Percentiles rank a stretch among this genome's conserved stretches.
Conservation (phyloP, 139 green algal species). For the Chlorella sp. region DNA sequence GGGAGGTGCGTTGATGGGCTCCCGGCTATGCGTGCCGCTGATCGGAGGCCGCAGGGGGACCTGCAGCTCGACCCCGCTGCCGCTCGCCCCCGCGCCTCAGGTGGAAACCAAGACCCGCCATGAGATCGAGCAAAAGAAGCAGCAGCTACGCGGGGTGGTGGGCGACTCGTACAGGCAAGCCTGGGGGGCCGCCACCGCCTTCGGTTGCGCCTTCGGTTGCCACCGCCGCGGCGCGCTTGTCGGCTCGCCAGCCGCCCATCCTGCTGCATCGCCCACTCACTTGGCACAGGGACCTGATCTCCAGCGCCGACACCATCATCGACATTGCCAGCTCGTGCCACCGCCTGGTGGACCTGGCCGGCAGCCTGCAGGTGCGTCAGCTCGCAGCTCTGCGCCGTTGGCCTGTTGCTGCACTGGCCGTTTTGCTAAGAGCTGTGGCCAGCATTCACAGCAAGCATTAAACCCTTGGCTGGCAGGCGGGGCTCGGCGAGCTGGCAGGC, state of each 20-base stretch:
- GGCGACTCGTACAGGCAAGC: slow-evolving; percentile 85
- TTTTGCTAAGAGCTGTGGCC: no score
- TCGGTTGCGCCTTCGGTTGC: no score
- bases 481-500: slow-evolving; percentile 11
- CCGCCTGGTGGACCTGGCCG: slow-evolving; percentile 56
- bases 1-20: slow-evolving; percentile 50
- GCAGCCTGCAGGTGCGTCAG: no score
- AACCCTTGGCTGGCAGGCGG: slow-evolving; percentile 61
- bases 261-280: neutral
- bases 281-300: slow-evolving; percentile 86
- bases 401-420: no score
- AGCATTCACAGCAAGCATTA: no score
- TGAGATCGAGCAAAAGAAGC: slow-evolving; percentile 93
- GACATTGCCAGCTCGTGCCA: slow-evolving; percentile 74
- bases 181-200: no score
- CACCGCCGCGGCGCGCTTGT: neutral
- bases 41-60: no score
- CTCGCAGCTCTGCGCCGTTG: no score
- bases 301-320: slow-evolving; percentile 91
- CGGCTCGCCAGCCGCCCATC: neutral
- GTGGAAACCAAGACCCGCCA: slow-evolving; percentile 76
- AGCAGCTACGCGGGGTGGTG: slow-evolving; percentile 85
- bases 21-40: no score
- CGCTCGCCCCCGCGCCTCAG: slow-evolving; percentile 36
- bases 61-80: no score